Conservation (phyloP, 139 green algal species). For the Desmodesmus armatus region DNA sequence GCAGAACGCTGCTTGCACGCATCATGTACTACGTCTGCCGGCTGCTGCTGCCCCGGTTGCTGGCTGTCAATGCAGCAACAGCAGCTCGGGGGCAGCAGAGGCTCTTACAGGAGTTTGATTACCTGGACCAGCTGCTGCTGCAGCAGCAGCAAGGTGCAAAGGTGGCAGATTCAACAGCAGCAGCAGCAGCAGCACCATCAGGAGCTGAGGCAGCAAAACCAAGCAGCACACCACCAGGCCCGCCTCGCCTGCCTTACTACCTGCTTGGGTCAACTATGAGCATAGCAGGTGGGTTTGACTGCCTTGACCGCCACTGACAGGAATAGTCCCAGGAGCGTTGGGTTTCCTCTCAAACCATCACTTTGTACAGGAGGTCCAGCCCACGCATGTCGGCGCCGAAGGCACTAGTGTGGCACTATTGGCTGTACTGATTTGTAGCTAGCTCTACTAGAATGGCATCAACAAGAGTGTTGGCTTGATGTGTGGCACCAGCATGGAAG, state of each 20-base stretch:
- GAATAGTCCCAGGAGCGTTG: too few relatives aligned
- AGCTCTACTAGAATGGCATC: too few relatives aligned
- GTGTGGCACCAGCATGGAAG: too few relatives aligned
- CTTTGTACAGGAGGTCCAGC: too few relatives aligned
- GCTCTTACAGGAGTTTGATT: slow-evolving; percentile 30
- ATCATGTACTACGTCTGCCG: background rate
- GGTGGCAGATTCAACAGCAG: background rate
- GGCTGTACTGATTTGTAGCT: too few relatives aligned
- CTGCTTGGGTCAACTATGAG: background rate
- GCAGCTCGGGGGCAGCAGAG: background rate
- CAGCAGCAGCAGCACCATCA: slow-evolving; percentile 16
- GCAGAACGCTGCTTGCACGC: background rate
- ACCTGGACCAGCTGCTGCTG: slow-evolving; percentile 21
- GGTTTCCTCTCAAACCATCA: too few relatives aligned
- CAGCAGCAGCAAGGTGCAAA: slow-evolving; percentile 21
- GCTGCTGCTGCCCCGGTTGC: slow-evolving; percentile 21
- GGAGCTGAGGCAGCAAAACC: background rate
- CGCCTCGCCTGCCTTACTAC: slow-evolving; percentile 13
- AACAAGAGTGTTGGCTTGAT: too few relatives aligned
- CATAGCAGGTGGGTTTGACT: too few relatives aligned
- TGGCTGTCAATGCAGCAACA: slow-evolving; percentile 22
- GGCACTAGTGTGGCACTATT: too few relatives aligned
- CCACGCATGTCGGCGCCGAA: too few relatives aligned
- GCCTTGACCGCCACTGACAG: too few relatives aligned
- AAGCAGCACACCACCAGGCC: background rate